Conservation (phyloP, 1,284 basidiomycete species). For the Trichosporon sp. region DNA sequence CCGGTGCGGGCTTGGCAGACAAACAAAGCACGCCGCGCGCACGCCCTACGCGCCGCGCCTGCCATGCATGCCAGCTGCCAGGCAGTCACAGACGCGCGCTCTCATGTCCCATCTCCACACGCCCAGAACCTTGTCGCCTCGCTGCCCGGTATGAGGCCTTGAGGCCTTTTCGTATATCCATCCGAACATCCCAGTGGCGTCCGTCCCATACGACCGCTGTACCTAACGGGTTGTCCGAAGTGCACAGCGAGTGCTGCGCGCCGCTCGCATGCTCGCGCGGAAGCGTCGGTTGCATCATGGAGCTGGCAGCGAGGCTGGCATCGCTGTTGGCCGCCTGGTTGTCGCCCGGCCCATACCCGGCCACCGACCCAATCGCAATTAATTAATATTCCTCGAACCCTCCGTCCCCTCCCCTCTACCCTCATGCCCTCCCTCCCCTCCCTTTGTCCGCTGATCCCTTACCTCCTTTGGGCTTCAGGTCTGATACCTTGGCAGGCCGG, state of each 20-base stretch:
- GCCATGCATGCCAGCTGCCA: no score
- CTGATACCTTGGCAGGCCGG: background rate
- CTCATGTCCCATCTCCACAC: background rate
- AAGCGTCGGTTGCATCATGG: background rate
- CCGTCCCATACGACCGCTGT: background rate
- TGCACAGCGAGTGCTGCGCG: background rate
- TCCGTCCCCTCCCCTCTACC: background rate
- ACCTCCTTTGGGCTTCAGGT: background rate
- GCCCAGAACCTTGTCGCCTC: background rate
- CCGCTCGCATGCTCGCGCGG: background rate
- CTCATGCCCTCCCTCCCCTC: background rate
- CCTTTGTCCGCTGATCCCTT: background rate
- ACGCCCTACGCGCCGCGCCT: background rate
- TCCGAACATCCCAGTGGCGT: background rate
- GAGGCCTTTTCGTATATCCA: background rate
- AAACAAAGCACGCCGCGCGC: background rate
- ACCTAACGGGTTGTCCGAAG: background rate
- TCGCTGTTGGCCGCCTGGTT: background rate
- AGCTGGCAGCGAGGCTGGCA: background rate
- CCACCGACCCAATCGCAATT: slow-evolving; percentile 1
- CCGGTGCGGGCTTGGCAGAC: background rate
- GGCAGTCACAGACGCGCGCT: no score
- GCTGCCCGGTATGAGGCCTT: background rate
- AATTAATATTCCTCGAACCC: slow-evolving; percentile 1
- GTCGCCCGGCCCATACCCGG: slow-evolving; percentile 1